These are phyloP conservation scores for Botryotinia globosa DNA, from an alignment of 2,329 filamentous ascomycete genomes.

Conservation along the genomic window DNA sequence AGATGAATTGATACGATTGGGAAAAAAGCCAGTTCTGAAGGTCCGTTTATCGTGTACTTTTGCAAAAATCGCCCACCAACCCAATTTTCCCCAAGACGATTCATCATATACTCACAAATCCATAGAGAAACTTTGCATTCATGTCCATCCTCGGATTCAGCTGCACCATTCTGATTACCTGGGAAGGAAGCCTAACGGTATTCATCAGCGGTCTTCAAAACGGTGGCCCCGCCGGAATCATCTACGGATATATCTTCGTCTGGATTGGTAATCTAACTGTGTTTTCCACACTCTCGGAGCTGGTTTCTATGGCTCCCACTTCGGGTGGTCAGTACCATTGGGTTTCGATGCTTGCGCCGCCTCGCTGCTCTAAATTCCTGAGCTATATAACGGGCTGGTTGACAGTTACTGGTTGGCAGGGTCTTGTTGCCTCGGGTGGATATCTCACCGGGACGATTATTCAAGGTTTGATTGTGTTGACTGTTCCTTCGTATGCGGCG, in stretches of 20 bases:
- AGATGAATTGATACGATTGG: conserved; percentile 9
- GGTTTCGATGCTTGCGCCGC: conserved; percentile 52
- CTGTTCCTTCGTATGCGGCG: background rate
- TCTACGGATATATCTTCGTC: conserved; percentile 41
- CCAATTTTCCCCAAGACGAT: background rate
- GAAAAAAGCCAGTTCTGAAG: conserved; percentile 17
- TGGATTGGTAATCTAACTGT: conserved; percentile 33
- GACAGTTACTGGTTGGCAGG: conserved; percentile 13
- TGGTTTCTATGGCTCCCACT: conserved; percentile 46
- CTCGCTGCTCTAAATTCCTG: conserved; percentile 48
- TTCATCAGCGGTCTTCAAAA: conserved; percentile 16
- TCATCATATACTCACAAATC: background rate
- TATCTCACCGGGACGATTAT: conserved; percentile 12
- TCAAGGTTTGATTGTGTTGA: conserved; percentile 9
- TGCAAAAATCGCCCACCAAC: background rate
- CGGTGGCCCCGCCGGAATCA: conserved; percentile 36
- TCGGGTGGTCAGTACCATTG: conserved; percentile 57
- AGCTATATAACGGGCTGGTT: conserved; percentile 45
- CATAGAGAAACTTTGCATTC: conserved; percentile 42
- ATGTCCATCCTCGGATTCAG: conserved; percentile 44
- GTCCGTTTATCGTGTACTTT: background rate
- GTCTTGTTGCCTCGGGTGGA: background rate
- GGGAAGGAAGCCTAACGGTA: conserved; percentile 36
- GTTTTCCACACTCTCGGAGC: conserved; percentile 18
- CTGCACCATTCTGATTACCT: conserved; percentile 44